A percentile compares a stretch with the other conserved stretches of the same genome.
Evolutionary conservation across 164 flowering plant genomes (phyloP).

Genomic region (Magnolia sinica): DNA sequence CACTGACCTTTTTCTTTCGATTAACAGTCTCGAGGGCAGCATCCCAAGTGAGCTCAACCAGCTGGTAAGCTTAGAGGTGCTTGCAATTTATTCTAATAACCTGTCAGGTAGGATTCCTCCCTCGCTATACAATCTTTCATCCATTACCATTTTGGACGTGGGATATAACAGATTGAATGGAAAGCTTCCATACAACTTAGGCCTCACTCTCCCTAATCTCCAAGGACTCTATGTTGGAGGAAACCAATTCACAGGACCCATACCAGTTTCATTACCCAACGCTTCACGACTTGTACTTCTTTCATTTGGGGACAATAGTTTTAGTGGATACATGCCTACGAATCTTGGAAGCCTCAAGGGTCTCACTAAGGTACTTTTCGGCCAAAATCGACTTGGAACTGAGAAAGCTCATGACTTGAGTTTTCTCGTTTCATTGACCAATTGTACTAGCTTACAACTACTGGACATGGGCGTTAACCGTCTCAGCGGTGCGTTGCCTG

Average conservation of each 20-base stretch:
- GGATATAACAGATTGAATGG: conserved; percentile 24
- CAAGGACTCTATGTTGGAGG: conserved; percentile 17
- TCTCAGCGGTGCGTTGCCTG: conserved; percentile 42
- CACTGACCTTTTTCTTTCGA: not conserved
- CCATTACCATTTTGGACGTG: not conserved
- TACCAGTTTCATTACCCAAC: conserved; percentile 46
- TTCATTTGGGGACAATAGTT: conserved; percentile 27
- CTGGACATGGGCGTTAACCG: conserved; percentile 35
- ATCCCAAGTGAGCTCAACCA: not conserved
- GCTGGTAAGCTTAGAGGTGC: not conserved
- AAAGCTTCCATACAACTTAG: conserved; percentile 8
- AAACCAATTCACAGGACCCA: conserved; percentile 39
- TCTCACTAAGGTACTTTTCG: not conserved
- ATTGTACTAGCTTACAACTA: conserved; percentile 25
- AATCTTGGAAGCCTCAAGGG: not conserved
- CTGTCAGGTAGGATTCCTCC: conserved; percentile 4
- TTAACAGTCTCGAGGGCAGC: conserved; percentile 3
- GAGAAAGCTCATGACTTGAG: conserved; percentile 17
- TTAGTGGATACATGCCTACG: conserved; percentile 14
- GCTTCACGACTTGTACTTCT: conserved; percentile 27
- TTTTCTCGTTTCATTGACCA: conserved; percentile 33
- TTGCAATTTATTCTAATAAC: not conserved
- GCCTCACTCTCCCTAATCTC: conserved; percentile 35
- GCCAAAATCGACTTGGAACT: not conserved
- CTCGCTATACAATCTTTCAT: not conserved